A percentile compares a stretch with the other conserved stretches of the same genome.
These are phyloP conservation scores for Coemansia sp. DNA, from an alignment of 192 early-diverging fungal genomes.

Conservation along the genomic window DNA sequence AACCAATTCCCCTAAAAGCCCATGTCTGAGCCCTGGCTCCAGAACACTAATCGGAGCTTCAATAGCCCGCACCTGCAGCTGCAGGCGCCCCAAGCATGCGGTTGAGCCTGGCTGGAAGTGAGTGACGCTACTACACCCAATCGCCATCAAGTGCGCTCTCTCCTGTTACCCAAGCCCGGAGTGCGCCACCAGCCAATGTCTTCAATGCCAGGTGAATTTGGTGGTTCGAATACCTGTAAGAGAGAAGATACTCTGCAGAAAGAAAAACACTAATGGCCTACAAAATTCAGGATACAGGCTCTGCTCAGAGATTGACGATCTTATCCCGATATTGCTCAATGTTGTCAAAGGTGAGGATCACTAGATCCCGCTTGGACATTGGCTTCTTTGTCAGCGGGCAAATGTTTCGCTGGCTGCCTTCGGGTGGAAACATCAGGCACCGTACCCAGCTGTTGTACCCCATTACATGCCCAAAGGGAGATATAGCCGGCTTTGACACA, in stretches of 20 bases:
- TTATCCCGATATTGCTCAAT: slow-evolving; percentile 74
- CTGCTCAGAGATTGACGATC: slow-evolving; percentile 62
- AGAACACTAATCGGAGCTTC: neutral
- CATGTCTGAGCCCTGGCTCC: neutral
- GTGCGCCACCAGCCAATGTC: neutral
- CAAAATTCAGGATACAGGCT: neutral
- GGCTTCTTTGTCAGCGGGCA: slow-evolving; percentile 95
- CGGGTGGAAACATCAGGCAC: slow-evolving; percentile 70
- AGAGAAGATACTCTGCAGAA: neutral
- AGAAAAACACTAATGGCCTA: neutral
- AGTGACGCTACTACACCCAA: neutral
- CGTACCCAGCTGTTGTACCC: slow-evolving; percentile 86
- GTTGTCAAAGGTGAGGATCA: slow-evolving; percentile 74
- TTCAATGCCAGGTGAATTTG: neutral
- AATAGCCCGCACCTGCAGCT: neutral
- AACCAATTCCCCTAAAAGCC: neutral
- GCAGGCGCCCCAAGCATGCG: neutral
- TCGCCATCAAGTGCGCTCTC: too few species aligned
- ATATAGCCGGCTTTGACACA: slow-evolving; percentile 89
- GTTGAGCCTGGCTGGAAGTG: neutral
- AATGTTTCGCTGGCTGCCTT: slow-evolving; percentile 78
- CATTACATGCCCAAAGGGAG: slow-evolving; percentile 91
- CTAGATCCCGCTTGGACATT: slow-evolving; percentile 86
- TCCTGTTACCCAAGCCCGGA: neutral
- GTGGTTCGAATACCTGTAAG: neutral